These are phyloP conservation scores for Coemansia sp. DNA, from an alignment of 192 early-diverging fungal species.

Conservation along the genomic window DNA sequence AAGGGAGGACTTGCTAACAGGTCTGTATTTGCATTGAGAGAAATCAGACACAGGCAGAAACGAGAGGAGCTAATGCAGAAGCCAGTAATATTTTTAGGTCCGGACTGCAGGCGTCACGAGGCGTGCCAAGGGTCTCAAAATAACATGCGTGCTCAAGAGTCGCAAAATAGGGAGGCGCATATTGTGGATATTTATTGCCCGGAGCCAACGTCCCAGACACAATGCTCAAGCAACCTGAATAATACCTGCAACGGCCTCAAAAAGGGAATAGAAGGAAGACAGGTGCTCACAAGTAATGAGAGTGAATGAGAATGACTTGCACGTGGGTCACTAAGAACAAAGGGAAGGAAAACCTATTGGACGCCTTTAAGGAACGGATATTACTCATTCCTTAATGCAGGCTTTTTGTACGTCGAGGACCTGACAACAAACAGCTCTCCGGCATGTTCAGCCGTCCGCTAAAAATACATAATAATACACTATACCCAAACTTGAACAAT, in stretches of 20 bases:
- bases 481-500: slow-evolving; percentile 3
- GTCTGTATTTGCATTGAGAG: background rate
- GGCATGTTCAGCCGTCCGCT: background rate
- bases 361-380: background rate
- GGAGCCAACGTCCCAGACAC: background rate
- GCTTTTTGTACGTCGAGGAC: background rate
- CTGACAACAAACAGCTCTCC: background rate
- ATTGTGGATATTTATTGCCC: slow-evolving; percentile 1
- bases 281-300: background rate
- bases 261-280: too few species aligned
- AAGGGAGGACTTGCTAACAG: background rate
- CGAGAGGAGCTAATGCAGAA: background rate
- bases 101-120: background rate
- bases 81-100: background rate
- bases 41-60: background rate
- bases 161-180: background rate
- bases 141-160: background rate
- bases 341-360: background rate
- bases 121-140: background rate
- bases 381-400: background rate
- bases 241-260: background rate
- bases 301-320: background rate
- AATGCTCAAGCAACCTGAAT: background rate
- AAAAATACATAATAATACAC: background rate
- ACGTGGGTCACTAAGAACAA: background rate